Evolutionary conservation across 2,329 filamentous ascomycete genomes (phyloP).

Genomic region (Cladosporium sp.): DNA sequence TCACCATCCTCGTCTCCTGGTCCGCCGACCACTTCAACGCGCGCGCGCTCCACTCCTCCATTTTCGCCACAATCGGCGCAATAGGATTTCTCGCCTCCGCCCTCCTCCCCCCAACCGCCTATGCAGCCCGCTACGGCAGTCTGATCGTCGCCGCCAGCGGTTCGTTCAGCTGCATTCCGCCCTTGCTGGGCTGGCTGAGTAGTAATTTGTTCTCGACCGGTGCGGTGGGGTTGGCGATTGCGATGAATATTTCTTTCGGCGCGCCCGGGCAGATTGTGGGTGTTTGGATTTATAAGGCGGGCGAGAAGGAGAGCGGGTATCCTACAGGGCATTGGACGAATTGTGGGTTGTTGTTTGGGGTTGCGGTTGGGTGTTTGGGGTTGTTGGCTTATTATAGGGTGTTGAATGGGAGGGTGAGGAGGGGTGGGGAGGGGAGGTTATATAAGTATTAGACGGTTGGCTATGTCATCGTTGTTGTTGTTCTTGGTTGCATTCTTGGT

Average conservation of each 20-base stretch:
- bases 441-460: slow-evolving; percentile 24
- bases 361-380: slow-evolving; percentile 50
- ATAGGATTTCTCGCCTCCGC: slow-evolving; percentile 60
- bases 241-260: slow-evolving; percentile 60
- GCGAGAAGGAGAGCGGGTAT: slow-evolving; percentile 57
- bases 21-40: slow-evolving; percentile 61
- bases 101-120: slow-evolving; percentile 56
- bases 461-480: too few species aligned
- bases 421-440: slow-evolving; percentile 14
- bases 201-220: slow-evolving; percentile 63
- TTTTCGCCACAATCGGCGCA: slow-evolving; percentile 48
- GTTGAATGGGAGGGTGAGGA: slow-evolving; percentile 33
- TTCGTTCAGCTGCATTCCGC: slow-evolving; percentile 64
- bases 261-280: slow-evolving; percentile 67
- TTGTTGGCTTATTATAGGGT: slow-evolving; percentile 54
- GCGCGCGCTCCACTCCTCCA: slow-evolving; percentile 49
- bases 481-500: too few species aligned
- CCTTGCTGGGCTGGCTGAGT: slow-evolving; percentile 65
- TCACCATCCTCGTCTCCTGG: slow-evolving; percentile 44
- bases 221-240: slow-evolving; percentile 63
- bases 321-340: slow-evolving; percentile 68
- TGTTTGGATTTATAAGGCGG: slow-evolving; percentile 67
- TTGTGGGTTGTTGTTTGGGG: slow-evolving; percentile 56
- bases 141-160: slow-evolving; percentile 64
- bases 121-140: slow-evolving; percentile 61